phyloP scores from a whole-genome alignment of 768 basidiomycete genomes.

The Macrocybe gigantea region DNA sequence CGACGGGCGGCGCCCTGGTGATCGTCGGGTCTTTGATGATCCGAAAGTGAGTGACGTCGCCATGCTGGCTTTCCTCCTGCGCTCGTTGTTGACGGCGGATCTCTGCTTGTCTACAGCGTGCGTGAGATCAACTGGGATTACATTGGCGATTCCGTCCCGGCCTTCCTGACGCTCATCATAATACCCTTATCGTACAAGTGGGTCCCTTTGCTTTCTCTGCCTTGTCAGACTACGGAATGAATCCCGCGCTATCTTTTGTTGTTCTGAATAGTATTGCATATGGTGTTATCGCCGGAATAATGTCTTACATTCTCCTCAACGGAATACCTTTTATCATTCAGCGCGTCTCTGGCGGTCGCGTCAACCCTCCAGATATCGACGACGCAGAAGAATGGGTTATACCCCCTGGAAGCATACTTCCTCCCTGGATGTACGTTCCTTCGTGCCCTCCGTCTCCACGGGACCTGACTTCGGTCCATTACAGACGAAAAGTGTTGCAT shows the following conservation, averaged over 20 bases:
- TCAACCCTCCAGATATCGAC: conserved; percentile 61
- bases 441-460: background rate
- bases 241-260: background rate
- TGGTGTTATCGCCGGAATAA: conserved; percentile 78
- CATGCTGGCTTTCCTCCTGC: background rate
- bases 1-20: conserved; percentile 79
- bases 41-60: conserved; percentile 49
- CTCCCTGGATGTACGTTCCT: conserved; percentile 57
- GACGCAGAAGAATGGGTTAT: conserved; percentile 63
- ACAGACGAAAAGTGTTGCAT: background rate
- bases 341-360: conserved; percentile 50
- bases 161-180: conserved; percentile 75
- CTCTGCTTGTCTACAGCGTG: conserved; percentile 35
- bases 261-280: conserved; percentile 64
- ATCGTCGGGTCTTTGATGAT: conserved; percentile 90
- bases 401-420: conserved; percentile 66
- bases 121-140: conserved; percentile 89
- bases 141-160: conserved; percentile 81
- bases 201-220: conserved; percentile 12
- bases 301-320: conserved; percentile 69
- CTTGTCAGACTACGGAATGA: background rate
- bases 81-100: background rate
- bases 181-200: conserved; percentile 79
- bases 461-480: background rate
- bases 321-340: conserved; percentile 54